Evolutionary conservation across 2,329 filamentous ascomycete species (phyloP).

Genomic region (Sclerotinia sclerotiorum): DNA sequence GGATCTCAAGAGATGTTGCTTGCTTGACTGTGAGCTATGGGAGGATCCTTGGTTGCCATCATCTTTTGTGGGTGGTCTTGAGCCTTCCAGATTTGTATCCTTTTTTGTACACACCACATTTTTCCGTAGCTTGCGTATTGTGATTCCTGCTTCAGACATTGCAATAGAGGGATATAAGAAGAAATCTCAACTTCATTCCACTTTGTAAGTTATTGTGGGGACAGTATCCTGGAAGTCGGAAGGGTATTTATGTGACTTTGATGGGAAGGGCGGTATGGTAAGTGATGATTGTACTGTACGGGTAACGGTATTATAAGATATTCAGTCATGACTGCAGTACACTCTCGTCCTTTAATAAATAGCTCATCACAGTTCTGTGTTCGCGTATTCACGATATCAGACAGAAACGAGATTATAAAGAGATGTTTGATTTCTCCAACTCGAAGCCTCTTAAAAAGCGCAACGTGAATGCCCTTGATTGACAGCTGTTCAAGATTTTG

Average conservation of each 20-base stretch:
- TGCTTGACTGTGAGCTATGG: background rate
- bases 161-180: background rate
- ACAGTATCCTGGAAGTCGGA: background rate
- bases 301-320: background rate
- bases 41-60: background rate
- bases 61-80: background rate
- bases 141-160: background rate
- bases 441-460: background rate
- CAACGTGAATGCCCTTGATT: background rate
- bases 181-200: too few species aligned
- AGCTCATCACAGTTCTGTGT: background rate
- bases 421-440: background rate
- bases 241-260: background rate
- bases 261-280: background rate
- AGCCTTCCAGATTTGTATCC: background rate
- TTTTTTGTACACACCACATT: background rate
- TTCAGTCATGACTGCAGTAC: background rate
- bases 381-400: background rate
- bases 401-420: conserved; percentile 1
- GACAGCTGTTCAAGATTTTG: background rate
- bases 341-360: background rate
- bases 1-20: background rate
- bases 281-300: background rate
- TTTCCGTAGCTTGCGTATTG: background rate
- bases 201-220: background rate